Conservation (phyloP, 139 green algal genomes). For the Coccomyxa sp. region DNA sequence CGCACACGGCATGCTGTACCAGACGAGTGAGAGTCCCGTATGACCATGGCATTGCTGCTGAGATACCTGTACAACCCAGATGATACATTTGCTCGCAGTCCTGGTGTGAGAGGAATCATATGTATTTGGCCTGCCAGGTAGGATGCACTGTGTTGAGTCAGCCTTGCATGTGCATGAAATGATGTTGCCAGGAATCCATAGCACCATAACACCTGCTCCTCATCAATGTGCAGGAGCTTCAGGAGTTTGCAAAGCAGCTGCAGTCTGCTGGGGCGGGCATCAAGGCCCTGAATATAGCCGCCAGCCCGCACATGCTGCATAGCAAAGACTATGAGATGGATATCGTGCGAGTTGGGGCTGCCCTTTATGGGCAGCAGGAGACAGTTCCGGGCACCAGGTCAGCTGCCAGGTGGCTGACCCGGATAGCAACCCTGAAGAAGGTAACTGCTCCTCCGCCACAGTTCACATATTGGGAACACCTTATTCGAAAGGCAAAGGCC, state of each 20-base stretch:
- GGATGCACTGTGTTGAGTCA: no score
- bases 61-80: no score
- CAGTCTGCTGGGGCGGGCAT: neutral
- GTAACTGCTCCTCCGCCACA: neutral
- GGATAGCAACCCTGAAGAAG: neutral
- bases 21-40: no score
- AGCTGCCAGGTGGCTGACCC: neutral
- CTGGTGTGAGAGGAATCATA: no score
- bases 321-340: neutral
- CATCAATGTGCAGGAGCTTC: neutral
- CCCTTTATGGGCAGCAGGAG: neutral
- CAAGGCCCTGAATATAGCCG: no score
- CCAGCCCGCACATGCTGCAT: neutral
- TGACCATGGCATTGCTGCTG: no score
- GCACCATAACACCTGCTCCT: no score
- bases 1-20: no score
- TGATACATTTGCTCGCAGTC: no score
- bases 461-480: neutral
- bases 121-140: no score
- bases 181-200: no score
- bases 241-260: neutral
- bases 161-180: no score
- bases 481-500: neutral
- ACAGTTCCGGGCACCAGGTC: neutral
- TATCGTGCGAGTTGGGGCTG: neutral